phyloP scores from a whole-genome alignment of 1,284 basidiomycete species.

The Amylostereum chailletii region DNA sequence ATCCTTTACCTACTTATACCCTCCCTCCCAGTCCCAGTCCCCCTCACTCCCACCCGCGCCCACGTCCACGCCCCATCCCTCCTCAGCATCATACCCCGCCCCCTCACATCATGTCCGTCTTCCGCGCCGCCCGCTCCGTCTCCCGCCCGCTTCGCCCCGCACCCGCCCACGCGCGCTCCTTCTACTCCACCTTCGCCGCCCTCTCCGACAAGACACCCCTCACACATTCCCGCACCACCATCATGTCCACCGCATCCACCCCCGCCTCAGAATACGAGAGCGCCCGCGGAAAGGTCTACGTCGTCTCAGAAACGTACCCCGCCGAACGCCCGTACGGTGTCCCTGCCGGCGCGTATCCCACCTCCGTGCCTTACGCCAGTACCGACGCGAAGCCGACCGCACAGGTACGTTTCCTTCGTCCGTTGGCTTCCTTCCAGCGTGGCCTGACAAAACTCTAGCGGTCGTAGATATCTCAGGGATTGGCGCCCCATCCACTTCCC shows the following conservation, averaged over 20 bases:
- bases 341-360: constrained; percentile 59
- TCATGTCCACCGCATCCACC: constrained; percentile 14
- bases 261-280: constrained; percentile 49
- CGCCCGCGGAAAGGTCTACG: constrained; percentile 43
- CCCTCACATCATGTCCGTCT: constrained; percentile 12
- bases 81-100: not conserved
- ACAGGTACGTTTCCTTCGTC: not conserved
- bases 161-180: constrained; percentile 26
- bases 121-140: constrained; percentile 23
- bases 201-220: constrained; percentile 30
- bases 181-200: constrained; percentile 52
- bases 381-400: constrained; percentile 29
- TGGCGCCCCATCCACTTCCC: too few relatives aligned
- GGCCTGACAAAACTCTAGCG: too few relatives aligned
- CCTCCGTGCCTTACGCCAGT: constrained; percentile 42
- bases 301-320: constrained; percentile 59
- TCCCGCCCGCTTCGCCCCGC: constrained; percentile 16
- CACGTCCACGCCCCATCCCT: too few relatives aligned
- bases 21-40: too few relatives aligned
- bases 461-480: too few relatives aligned
- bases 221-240: constrained; percentile 20
- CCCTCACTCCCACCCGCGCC: too few relatives aligned
- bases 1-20: too few relatives aligned
- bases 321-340: constrained; percentile 50
- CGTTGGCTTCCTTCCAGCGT: too few relatives aligned